Evolutionary conservation across 2,329 filamentous ascomycete genomes (phyloP), one percentile per base, ranked within the genome.

Genomic region (Beauveria bassiana): DNA sequence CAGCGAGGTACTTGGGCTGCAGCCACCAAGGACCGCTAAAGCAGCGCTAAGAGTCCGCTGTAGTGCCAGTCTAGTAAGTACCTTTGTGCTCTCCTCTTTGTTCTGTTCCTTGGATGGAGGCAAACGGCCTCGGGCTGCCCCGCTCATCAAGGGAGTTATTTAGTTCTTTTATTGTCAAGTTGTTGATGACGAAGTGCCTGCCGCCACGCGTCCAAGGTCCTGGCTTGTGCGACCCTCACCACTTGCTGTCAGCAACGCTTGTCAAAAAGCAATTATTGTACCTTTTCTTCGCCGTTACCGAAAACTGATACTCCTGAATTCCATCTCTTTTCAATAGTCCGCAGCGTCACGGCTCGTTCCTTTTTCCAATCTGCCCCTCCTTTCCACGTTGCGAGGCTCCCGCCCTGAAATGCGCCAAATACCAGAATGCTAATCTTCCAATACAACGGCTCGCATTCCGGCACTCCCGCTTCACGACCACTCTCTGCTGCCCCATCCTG

Each of bases 401-500:
- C 40, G 57, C 22, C 52, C 43, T 64, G 62, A 57, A 58, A 64
- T 65, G 62, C 53, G 53, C 49, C 60, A 59, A 62, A 64, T 62
- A 64, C 62, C 64, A 62, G 31, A 43, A 45, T 55, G 20, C 49
- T 64, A 45, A 61, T 60, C 54, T 10, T 24, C 59, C 49, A 34
- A 40, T 61, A 56, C 57, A 42, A 64, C 59, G 38, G 60, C 40
- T 14, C 31, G 54, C 64, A 65, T 65, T 65, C 64, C 62, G 49
- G 49, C 34, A 20, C 51, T 59, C 28, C 62, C 62, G 53, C 47
- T 20, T 53, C 8, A 22, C 47, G 26, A 20, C 45, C 54, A 6
- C 34, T 26, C 34, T 38, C 31, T 26, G 26, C 31, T 26, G 26
- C 16, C 49, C 20, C 16, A 5, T 28, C 53, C 60, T 28, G 40